These are phyloP conservation scores for Cystoderma amianthinum DNA, from an alignment of 768 basidiomycete genomes.

Conservation along the genomic window DNA sequence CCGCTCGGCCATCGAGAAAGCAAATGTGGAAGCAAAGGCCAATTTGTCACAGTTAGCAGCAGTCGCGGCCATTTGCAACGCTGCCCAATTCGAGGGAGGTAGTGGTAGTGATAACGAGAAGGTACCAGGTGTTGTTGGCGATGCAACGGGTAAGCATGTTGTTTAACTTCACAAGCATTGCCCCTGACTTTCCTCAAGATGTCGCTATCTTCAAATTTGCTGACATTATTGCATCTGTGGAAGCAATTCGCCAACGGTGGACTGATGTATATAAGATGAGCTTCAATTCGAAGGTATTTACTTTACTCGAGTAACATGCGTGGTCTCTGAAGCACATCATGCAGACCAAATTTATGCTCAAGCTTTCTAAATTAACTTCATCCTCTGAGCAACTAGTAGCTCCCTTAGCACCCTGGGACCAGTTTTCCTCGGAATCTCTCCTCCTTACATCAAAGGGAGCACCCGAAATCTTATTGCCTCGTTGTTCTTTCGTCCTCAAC, in stretches of 20 bases:
- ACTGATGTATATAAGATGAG: constrained; percentile 23
- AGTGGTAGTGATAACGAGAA: constrained; percentile 18
- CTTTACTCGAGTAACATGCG: background rate
- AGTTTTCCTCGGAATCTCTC: constrained; percentile 12
- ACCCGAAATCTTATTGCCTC: constrained; percentile 40
- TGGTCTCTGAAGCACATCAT: constrained; percentile 8
- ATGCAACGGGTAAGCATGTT: constrained; percentile 39
- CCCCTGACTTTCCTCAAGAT: constrained; percentile 20
- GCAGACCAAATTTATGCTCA: constrained; percentile 50
- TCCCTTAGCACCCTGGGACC: constrained; percentile 16
- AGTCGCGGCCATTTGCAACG: constrained; percentile 46
- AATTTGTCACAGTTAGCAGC: constrained; percentile 24
- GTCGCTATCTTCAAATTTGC: constrained; percentile 49
- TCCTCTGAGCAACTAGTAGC: constrained; percentile 9
- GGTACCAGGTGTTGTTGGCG: constrained; percentile 28
- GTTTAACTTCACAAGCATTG: background rate
- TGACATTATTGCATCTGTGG: constrained; percentile 21
- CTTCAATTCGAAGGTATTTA: constrained; percentile 30
- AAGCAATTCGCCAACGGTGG: constrained; percentile 24
- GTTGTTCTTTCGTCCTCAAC: constrained; percentile 30
- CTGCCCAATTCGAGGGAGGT: constrained; percentile 32
- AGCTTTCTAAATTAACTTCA: constrained; percentile 23
- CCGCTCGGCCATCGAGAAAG: constrained; percentile 6
- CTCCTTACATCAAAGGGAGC: constrained; percentile 24
- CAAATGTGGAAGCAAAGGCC: constrained; percentile 4